Base-by-base conservation (phyloP, 2,329 filamentous ascomycete species). In the Stenocarpella maydis region DNA sequence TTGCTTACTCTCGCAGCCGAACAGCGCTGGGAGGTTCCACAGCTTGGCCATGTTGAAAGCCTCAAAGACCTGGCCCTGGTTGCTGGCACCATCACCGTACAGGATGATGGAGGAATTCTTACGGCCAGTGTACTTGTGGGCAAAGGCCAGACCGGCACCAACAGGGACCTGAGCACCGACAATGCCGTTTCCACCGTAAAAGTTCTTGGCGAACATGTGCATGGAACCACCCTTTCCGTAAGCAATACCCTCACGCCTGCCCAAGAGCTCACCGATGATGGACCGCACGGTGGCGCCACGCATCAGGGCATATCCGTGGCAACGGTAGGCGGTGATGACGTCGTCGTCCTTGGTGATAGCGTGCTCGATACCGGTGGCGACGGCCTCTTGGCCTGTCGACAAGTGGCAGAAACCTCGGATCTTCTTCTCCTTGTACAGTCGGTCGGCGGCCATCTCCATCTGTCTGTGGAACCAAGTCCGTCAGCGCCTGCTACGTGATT, bases 11-110 rank as follows among this genome's bases (percentile, higher is more conserved):
- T 99, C 96, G 83, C 96, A 99, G 76, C 94, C 95, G 80, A 99
- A 99, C 75, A 99, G 92, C 75, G 95, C 90, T 67, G 96, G 96
- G 58, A 99, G 87, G 77, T 96, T 95, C 96, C 96, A 99, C 75
- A 99, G 91, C 89, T 98, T 98, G 73, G 96, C 96, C 96, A 99
- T 99, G 91, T 99, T 99, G 90, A 97, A 99, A 72, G 96, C 95
- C 88, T 99, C 96, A 78, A 99, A 99, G 77, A 99, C 96, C 85
- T 99, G 96, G 74, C 96, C 96, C 87, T 99, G 96, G 88, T 99
- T 99, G 87, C 92, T 93, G 74, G 96, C 96, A 87, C 96, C 96
- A 78, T 99, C 96, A 87, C 96, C 96, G 84, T 99, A 99, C 70
- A 99, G 89, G 74, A 95, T 90, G 75, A 99, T 88, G 73, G 92